phyloP scores from a whole-genome alignment of 768 basidiomycete species.

The Stropharia rugosoannulata region DNA sequence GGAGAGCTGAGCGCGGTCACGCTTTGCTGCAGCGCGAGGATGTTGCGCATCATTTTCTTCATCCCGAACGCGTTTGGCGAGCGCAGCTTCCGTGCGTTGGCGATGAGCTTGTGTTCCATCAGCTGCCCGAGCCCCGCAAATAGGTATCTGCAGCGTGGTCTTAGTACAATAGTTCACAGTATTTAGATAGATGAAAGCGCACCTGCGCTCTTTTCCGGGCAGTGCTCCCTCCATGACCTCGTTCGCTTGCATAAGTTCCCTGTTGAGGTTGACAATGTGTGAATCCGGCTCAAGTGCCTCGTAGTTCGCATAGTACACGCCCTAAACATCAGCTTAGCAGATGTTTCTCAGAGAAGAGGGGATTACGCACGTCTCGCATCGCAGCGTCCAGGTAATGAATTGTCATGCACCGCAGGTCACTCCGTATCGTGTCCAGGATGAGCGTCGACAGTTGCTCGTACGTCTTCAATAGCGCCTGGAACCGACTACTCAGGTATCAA shows the following conservation, averaged over 20 bases:
- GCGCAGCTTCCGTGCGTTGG: constrained; percentile 68
- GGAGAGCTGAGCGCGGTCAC: constrained; percentile 71
- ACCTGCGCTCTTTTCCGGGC: constrained; percentile 68
- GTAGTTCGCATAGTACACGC: constrained; percentile 78
- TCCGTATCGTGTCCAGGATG: constrained; percentile 82
- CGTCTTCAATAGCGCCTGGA: constrained; percentile 86
- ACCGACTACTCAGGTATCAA: constrained; percentile 57
- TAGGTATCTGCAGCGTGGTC: constrained; percentile 59
- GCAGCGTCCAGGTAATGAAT: constrained; percentile 81
- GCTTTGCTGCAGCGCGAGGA: constrained; percentile 89
- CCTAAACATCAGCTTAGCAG: constrained; percentile 44
- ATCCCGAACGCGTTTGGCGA: constrained; percentile 74
- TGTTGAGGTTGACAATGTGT: constrained; percentile 82
- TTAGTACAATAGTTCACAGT: background rate
- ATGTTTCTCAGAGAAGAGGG: constrained; percentile 5
- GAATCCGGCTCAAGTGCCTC: constrained; percentile 93
- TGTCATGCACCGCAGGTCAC: constrained; percentile 83
- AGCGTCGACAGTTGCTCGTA: constrained; percentile 88
- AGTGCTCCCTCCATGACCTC: constrained; percentile 65
- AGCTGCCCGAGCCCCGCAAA: constrained; percentile 85
- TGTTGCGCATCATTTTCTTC: constrained; percentile 85
- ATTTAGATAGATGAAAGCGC: constrained; percentile 22
- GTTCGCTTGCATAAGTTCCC: constrained; percentile 74
- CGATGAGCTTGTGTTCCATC: constrained; percentile 81
- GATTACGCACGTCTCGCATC: constrained; percentile 62